Percentiles rank a stretch among this genome's conserved stretches.
Evolutionary conservation across 2,329 filamentous ascomycete genomes (phyloP).

Genomic region (Orbilia oligospora): DNA sequence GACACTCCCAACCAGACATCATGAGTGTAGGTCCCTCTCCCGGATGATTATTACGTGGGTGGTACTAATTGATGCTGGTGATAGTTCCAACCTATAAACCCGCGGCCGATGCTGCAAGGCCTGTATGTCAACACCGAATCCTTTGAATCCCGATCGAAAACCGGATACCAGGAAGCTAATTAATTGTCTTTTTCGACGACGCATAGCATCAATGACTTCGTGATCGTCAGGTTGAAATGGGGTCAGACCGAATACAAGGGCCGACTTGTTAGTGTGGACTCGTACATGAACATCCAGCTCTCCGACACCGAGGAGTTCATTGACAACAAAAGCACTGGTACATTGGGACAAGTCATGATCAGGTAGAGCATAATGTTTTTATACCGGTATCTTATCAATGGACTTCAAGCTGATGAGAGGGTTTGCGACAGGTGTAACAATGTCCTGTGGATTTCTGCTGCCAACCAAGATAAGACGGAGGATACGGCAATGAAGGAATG

Average conservation of each 20-base stretch:
- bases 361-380: conserved; percentile 71
- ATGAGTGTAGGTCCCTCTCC: conserved; percentile 49
- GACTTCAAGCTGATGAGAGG: conserved; percentile 3
- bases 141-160: neutral
- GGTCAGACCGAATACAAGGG: conserved; percentile 98
- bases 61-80: conserved; percentile 30
- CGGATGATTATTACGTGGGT: neutral
- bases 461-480: conserved; percentile 67
- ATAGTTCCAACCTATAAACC: conserved; percentile 93
- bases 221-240: conserved; percentile 96
- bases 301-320: conserved; percentile 92
- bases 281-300: conserved; percentile 99
- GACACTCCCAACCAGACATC: conserved; percentile 32
- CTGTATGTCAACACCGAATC: conserved; percentile 74
- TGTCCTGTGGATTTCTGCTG: conserved; percentile 83
- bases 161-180: conserved; percentile 10
- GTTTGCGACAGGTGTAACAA: conserved; percentile 83
- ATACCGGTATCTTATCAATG: neutral
- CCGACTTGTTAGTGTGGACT: conserved; percentile 90
- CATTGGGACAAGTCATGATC: conserved; percentile 91
- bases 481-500: conserved; percentile 70
- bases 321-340: conserved; percentile 85
- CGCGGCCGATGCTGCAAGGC: conserved; percentile 93
- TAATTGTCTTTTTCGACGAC: neutral
- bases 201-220: conserved; percentile 84